Evolutionary conservation across 2,329 filamentous ascomycete genomes (phyloP).

Genomic region (Aspergillus ochraceoroseus): DNA sequence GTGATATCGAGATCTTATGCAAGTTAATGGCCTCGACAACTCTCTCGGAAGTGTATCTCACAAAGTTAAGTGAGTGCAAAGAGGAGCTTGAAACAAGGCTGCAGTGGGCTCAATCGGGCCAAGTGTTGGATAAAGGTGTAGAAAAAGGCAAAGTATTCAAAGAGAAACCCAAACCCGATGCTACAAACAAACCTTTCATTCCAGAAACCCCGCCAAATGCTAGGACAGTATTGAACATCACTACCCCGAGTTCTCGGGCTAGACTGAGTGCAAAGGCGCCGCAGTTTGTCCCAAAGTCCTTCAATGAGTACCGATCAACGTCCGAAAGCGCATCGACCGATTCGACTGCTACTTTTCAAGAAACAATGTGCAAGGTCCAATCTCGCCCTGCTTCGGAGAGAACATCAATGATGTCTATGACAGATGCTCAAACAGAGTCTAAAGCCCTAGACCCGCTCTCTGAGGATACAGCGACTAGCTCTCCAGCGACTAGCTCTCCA

Average conservation of each 20-base stretch:
- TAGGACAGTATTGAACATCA: not conserved
- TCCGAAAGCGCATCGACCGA: slow-evolving; percentile 4
- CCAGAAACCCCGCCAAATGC: not conserved
- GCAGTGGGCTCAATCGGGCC: not conserved
- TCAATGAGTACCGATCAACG: not conserved
- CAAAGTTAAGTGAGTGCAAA: slow-evolving; percentile 19
- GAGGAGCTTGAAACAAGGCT: slow-evolving; percentile 17
- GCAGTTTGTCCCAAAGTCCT: slow-evolving; percentile 6
- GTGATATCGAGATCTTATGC: slow-evolving; percentile 22
- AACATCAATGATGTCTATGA: too few relatives aligned
- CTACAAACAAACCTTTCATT: not conserved
- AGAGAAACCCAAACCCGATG: not conserved
- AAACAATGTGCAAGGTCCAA: not conserved
- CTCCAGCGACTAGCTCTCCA: not conserved
- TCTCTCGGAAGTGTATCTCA: slow-evolving; percentile 10
- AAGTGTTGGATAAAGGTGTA: not conserved
- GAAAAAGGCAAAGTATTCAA: not conserved
- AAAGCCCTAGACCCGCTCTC: not conserved
- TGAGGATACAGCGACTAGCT: not conserved
- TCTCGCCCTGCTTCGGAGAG: too few relatives aligned
- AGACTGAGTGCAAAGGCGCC: slow-evolving; percentile 8
- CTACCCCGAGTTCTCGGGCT: slow-evolving; percentile 1
- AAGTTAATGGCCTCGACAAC: slow-evolving; percentile 17
- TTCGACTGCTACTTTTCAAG: not conserved
- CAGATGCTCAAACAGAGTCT: too few relatives aligned